Evolutionary conservation across 2,329 filamentous ascomycete genomes (phyloP), one percentile per base, ranked within the genome.

Genomic region (Trichoderma guizhouense): DNA sequence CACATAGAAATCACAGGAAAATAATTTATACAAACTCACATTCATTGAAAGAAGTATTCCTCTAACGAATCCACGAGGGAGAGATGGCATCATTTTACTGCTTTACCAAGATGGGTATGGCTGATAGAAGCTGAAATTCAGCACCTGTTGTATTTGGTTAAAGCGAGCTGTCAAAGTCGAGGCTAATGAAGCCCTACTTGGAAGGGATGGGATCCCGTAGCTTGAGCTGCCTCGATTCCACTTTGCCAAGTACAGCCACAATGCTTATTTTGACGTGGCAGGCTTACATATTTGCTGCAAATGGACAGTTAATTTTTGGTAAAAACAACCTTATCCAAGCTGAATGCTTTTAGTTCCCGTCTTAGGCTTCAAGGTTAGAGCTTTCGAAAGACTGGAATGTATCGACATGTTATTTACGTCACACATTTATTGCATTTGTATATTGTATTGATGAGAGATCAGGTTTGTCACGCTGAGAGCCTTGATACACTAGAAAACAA

Each of bases 341-440:
- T 51, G 43, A 51, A 51, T 3, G n/a, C n/a, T 51, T 9, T 2
- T 51, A 51, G n/a, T 11, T 8, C 43, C n/a, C 43, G n/a, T 5
- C n/a, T 51, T 11, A 3, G 24, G 0, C 1, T 21, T 51, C n/a
- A 14, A 24, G 0, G 2, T 24, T 21, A 1, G n/a, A 24, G 5
- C 43, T 51, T 9, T 51, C n/a, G 5, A 21, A 12, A 21, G 43
- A 51, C 9, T 51, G 43, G 43, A 51, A 51, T 51, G 43, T 47
- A 21, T 47, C 18, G 43, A 1, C 43, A 21, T 47, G n/a, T 14
- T 24, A 11, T 11, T 12, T 51, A 11, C 43, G 43, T 51, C 43
- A 51, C 43, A 21, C 9, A 7, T 21, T 51, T 3, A 21, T 39
- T 39, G 15, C 36, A 39, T 18, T 39, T 39, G 3, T 8, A 18